Evolutionary conservation across 148 eudicot species (phyloP).

Genomic region (Chenopodium formosanum): DNA sequence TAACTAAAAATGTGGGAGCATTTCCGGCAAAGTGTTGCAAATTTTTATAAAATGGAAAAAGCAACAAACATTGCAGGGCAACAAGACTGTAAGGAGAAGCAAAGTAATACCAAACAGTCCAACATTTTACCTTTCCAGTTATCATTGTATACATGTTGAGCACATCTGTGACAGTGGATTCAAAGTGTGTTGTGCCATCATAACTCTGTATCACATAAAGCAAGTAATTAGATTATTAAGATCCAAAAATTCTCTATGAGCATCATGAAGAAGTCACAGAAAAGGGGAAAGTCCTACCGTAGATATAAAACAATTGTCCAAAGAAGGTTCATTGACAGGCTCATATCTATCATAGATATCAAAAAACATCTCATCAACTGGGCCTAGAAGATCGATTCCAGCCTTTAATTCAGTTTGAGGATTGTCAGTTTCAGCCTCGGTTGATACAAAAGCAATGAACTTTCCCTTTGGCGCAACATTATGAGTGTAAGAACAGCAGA

Average conservation of each 20-base stretch:
- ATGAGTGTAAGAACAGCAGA: conserved; percentile 91
- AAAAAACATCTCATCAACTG: conserved; percentile 86
- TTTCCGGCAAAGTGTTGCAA: too few relatives aligned
- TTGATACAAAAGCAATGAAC: conserved; percentile 91
- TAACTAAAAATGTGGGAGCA: too few relatives aligned
- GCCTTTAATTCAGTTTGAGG: conserved; percentile 82
- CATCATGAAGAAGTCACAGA: not conserved
- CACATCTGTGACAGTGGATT: conserved; percentile 86
- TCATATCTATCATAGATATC: conserved; percentile 88
- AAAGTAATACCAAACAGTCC: not conserved
- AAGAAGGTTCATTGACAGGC: conserved; percentile 86
- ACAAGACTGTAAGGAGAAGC: not conserved
- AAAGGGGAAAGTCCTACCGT: conserved; percentile 43
- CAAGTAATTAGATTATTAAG: not conserved
- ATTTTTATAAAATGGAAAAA: too few relatives aligned
- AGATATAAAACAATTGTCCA: conserved; percentile 85
- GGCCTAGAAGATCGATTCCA: conserved; percentile 88
- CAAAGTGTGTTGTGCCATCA: conserved; percentile 96
- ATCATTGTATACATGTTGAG: conserved; percentile 88
- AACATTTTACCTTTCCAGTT: conserved; percentile 80
- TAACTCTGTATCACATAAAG: conserved; percentile 61
- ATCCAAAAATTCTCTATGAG: not conserved
- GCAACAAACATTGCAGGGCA: not conserved
- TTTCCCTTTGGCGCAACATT: conserved; percentile 96
- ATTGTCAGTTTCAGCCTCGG: conserved; percentile 89